A percentile compares a stretch with the other conserved stretches of the same genome.
phyloP scores from a whole-genome alignment of 2,329 filamentous ascomycete species.

The Aureobasidium sp. region DNA sequence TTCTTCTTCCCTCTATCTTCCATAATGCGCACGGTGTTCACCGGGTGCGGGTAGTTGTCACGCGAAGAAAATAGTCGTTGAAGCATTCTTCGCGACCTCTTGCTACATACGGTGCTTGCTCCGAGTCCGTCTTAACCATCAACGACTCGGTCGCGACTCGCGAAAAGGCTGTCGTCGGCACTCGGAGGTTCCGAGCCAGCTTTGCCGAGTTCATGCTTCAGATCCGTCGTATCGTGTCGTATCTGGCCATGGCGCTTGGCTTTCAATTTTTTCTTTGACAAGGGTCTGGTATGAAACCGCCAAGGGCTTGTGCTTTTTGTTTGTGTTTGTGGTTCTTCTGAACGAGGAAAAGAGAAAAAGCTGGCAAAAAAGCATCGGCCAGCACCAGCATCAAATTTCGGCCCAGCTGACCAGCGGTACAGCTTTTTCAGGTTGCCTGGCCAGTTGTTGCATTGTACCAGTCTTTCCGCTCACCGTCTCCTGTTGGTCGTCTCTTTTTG shows the following conservation, averaged over 20 bases:
- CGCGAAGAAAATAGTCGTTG: too few relatives aligned
- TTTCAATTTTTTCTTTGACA: background rate
- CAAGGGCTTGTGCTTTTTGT: slow-evolving; percentile 2
- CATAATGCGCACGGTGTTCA: background rate
- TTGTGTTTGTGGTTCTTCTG: background rate
- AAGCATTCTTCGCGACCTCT: background rate
- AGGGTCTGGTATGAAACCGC: slow-evolving; percentile 14
- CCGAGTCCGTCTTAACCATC: background rate
- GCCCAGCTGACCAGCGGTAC: background rate
- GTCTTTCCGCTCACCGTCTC: background rate
- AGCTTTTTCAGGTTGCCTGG: background rate
- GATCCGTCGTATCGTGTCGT: background rate
- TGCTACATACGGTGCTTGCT: slow-evolving; percentile 5
- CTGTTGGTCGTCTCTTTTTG: background rate
- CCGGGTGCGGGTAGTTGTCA: too few relatives aligned
- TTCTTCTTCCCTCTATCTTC: background rate
- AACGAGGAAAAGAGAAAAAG: background rate
- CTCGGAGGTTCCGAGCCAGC: background rate
- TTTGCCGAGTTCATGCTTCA: background rate
- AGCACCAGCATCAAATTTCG: background rate
- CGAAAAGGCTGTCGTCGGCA: background rate
- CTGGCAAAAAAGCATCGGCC: background rate
- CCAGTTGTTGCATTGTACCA: background rate
- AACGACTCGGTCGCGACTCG: background rate
- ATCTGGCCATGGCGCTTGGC: background rate